Evolutionary conservation across 176 grass and related monocot genomes (phyloP), one percentile per base, ranked within the genome.

Genomic region (Phyllostachys edulis): DNA sequence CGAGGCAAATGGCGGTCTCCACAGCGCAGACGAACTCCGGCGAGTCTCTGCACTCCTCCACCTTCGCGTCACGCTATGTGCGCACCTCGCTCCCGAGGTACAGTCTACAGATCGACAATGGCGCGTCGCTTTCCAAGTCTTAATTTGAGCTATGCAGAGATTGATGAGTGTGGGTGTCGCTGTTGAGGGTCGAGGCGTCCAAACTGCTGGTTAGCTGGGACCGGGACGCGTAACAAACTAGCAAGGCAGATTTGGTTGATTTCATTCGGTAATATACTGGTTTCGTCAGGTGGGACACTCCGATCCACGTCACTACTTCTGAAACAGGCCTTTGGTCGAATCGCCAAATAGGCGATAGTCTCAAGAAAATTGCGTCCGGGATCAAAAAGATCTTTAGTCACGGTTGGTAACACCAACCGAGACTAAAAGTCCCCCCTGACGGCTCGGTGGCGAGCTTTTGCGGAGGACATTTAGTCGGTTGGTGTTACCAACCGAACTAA

Each of bases 51-150:
- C 71, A 90, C 89, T 90, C 82, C 70, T 92, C 94, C 77, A 97
- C 94, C 64, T 97, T 97, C 75, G 94, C 94, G 34, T 97, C 94
- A 63, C 84, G 91, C 41, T 97, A 97, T 80, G 94, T 97, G 45
- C 91, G 91, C 71, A 40, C 83, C 21, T 64, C 90, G 23, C 93
- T 96, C 27, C 93, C 93, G 18, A 86, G 85, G 90, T 90, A 73
- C 11, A 29, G 29, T 29, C 29, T 29, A 29, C 32, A 23, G 55
- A 59, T 59, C 1, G 21, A 10, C 55, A 10, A n/a, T 11, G 55
- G 21, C 21, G 21, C 59, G 12, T 27, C 13, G 59, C 23, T 62
- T 2, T 13, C 38, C 11, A 23, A 59, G 21, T 23, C 21, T 23
- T 23, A 0, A n/a, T 23, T 3, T 59, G 55, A 59, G 55, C 9